Base-by-base conservation (phyloP, 805 yeast genomes). In the Candida manassasensis region DNA sequence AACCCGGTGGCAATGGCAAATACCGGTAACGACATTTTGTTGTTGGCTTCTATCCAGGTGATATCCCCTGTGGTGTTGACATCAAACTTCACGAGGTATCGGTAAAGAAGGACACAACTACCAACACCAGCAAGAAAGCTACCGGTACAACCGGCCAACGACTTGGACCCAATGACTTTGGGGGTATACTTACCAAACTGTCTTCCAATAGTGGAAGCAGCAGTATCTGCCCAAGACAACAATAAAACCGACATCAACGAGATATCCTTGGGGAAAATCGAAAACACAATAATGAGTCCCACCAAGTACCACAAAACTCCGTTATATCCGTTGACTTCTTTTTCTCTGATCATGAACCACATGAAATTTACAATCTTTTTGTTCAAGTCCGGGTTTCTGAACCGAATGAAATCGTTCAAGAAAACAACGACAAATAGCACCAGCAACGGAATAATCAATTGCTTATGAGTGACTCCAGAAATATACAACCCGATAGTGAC, bases 221-320 rank as follows among this genome's bases (percentile, higher is more conserved):
- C 90, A 7, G 97, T 87, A 54, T 93, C 98, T 4, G 95, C 88
- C 97, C 97, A 93, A 52, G 96, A 84, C 43, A 93, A 72, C 34
- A 90, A 66, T 44, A 88, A 68, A 3, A 88, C 78, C 15, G 95
- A 70, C 65, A 87, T 70, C 18, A 89, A 66, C 1, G 81, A 69
- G 32, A 93, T 79, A 51, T 93, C 98, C 60, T 87, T 86, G 10
- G 90, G 79, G 49, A 78, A 81, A 15, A 78, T 57, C 1, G 70
- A 42, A 50, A 88, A 84, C 7, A 88, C 86, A 43, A 86, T 62
- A 17, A 77, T 63, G 30, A 87, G 63, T 4, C 98, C 98, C 2
- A 84, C 66, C 25, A 88, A 63, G 55, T 87, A 93, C 84, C 88
- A 93, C 34, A 87, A 71, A 7, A 83, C 88, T 6, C 98, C 98